Conservation (phyloP, 2,329 filamentous ascomycete species). For the Pseudopithomyces maydicus region DNA sequence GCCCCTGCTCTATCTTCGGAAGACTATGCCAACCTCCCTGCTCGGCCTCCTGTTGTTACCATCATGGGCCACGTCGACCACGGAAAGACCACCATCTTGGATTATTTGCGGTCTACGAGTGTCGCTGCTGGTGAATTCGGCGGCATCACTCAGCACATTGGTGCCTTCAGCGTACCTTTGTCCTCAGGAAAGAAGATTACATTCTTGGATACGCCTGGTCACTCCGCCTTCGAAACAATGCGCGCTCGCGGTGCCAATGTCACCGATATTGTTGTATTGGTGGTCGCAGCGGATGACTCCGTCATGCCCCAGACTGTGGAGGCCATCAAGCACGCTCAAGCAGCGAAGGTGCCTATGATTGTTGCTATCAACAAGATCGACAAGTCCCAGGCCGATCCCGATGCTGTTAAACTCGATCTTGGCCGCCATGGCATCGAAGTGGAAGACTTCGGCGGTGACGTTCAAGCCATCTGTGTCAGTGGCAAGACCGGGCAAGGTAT, state of each 20-base stretch:
- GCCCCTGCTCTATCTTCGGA: conserved; percentile 52
- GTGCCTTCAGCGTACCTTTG: conserved; percentile 90
- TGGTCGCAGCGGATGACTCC: conserved; percentile 95
- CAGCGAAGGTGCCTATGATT: conserved; percentile 89
- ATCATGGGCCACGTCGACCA: conserved; percentile 99
- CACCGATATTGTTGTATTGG: conserved; percentile 94
- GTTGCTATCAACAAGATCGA: conserved; percentile 98
- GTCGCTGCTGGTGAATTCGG: conserved; percentile 91
- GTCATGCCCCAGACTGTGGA: conserved; percentile 97
- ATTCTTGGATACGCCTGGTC: conserved; percentile 94
- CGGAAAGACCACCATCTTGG: conserved; percentile 94
- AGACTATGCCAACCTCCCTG: conserved; percentile 71
- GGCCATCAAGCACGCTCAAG: conserved; percentile 89
- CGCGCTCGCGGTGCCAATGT: conserved; percentile 92
- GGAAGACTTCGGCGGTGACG: conserved; percentile 93
- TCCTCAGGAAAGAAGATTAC: conserved; percentile 86
- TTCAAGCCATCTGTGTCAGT: conserved; percentile 88
- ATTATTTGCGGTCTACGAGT: conserved; percentile 91
- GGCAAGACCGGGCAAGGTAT: conserved; percentile 95
- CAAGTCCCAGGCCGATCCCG: conserved; percentile 78
- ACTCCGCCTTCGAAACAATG: conserved; percentile 96
- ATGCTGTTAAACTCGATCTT: conserved; percentile 87
- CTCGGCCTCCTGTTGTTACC: conserved; percentile 89
- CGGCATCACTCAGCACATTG: conserved; percentile 98
- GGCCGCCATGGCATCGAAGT: conserved; percentile 83